phyloP scores from a whole-genome alignment of 2,329 filamentous ascomycete species.

The Trichoderma semiorbis region DNA sequence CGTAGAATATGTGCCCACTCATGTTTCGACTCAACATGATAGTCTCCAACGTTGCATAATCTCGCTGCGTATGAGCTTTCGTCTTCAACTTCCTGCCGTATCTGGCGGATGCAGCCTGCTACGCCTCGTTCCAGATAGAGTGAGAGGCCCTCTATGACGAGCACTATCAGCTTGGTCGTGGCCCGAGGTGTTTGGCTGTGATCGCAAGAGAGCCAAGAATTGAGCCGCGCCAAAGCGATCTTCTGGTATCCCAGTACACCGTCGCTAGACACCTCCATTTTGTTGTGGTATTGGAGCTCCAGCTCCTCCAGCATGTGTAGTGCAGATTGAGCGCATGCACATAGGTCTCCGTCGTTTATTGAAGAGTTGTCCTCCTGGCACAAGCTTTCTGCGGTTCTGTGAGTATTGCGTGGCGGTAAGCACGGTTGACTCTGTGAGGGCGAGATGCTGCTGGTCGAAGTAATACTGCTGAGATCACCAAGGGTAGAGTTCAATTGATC shows the following conservation, averaged over 20 bases:
- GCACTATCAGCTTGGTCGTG: conserved; percentile 1
- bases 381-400: neutral
- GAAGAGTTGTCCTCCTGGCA: neutral
- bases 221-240: neutral
- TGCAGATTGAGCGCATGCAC: neutral
- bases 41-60: neutral
- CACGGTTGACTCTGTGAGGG: neutral
- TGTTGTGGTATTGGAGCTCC: neutral
- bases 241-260: neutral
- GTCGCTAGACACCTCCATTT: neutral
- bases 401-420: neutral
- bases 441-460: neutral
- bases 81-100: neutral
- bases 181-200: conserved; percentile 2
- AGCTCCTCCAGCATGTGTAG: conserved; percentile 7
- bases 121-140: neutral
- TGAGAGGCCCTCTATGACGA: conserved; percentile 1
- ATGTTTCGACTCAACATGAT: conserved; percentile 3
- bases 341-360: neutral
- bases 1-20: conserved; percentile 8
- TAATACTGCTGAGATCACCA: neutral
- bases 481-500: neutral
- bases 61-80: neutral
- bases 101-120: neutral
- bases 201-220: neutral